Percentiles rank a stretch among this genome's conserved stretches.
Evolutionary conservation across 2,329 filamentous ascomycete species (phyloP).

Genomic region (Meredithiella fracta): DNA sequence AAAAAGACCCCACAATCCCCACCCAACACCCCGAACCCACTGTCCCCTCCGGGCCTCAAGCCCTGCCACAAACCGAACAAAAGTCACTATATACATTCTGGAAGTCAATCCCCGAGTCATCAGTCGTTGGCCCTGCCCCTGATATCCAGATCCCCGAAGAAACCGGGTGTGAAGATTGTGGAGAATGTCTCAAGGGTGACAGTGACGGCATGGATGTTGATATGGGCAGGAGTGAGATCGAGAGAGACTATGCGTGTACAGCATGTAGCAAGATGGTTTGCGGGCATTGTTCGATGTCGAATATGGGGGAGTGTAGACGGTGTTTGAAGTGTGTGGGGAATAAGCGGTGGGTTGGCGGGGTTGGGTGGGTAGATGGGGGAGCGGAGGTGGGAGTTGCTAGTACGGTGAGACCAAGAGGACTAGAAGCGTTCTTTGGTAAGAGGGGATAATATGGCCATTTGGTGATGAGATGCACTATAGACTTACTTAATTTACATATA

Average conservation of each 20-base stretch:
- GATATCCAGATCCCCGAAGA: conserved; percentile 16
- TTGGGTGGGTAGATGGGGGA: conserved; percentile 8
- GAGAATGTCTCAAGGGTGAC: conserved; percentile 16
- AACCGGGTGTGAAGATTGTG: conserved; percentile 37
- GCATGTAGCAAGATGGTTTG: conserved; percentile 40
- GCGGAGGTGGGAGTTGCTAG: not conserved
- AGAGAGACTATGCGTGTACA: conserved; percentile 25
- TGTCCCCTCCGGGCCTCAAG: not conserved
- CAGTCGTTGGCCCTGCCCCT: not conserved
- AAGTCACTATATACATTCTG: conserved; percentile 45
- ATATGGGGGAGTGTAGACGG: conserved; percentile 35
- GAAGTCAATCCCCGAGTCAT: conserved; percentile 26
- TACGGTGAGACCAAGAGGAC: not conserved
- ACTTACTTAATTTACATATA: too few species aligned
- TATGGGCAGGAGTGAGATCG: conserved; percentile 14
- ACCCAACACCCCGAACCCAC: not conserved
- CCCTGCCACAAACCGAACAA: conserved; percentile 21
- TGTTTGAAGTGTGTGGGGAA: conserved; percentile 36
- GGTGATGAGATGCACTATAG: not conserved
- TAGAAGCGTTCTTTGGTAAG: not conserved
- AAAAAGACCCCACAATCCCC: conserved; percentile 21
- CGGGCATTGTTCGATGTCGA: conserved; percentile 42
- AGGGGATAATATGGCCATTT: not conserved
- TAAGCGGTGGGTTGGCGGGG: conserved; percentile 17
- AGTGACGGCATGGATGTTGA: conserved; percentile 27